phyloP scores from a whole-genome alignment of 176 grass and related monocot genomes.

The Phragmites australis region DNA sequence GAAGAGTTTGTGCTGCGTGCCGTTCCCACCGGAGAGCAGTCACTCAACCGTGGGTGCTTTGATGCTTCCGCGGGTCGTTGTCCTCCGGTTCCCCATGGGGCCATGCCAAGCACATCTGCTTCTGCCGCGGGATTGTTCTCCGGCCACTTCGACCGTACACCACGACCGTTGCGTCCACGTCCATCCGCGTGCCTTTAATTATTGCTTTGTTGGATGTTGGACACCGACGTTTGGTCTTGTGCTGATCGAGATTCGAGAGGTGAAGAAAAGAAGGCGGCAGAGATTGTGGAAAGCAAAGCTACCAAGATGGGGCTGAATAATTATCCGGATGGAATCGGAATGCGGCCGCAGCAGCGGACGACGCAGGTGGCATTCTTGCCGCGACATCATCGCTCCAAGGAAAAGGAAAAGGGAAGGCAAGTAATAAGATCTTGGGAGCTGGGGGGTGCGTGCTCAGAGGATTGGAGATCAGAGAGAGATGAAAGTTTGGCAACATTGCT shows the following conservation, averaged over 20 bases:
- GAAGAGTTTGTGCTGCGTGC: neutral
- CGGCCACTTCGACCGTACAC: neutral
- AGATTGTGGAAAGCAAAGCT: neutral
- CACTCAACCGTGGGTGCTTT: neutral
- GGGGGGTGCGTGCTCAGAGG: no score
- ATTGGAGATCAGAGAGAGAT: neutral
- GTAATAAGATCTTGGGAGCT: neutral
- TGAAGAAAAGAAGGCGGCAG: neutral
- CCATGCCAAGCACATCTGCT: no score
- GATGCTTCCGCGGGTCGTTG: no score
- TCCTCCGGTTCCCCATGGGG: no score
- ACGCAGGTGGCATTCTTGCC: neutral
- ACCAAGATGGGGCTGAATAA: conserved; percentile 12
- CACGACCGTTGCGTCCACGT: neutral
- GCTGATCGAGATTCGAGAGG: conserved; percentile 2
- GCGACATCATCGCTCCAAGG: neutral
- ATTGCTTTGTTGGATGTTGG: neutral
- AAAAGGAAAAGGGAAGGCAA: neutral
- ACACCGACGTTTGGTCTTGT: neutral
- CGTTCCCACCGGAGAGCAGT: neutral
- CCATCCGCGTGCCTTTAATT: neutral
- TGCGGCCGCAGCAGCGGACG: neutral
- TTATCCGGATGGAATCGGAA: conserved; percentile 18
- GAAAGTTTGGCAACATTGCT: no score
- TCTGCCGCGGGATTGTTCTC: neutral